phyloP scores from a whole-genome alignment of 192 early-diverging fungal genomes.

The Entomortierella parvispora region DNA sequence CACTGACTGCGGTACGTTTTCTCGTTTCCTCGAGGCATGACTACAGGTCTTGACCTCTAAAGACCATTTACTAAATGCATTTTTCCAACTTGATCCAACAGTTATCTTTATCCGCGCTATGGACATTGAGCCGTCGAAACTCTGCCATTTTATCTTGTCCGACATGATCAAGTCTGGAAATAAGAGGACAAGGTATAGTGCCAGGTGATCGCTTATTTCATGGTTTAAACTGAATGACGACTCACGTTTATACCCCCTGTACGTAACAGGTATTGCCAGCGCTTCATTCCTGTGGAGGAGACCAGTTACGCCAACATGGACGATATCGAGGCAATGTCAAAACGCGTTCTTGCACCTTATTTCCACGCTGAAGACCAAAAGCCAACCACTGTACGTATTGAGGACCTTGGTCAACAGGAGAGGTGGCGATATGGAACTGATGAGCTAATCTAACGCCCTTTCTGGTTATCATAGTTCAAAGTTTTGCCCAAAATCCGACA shows the following conservation, averaged over 20 bases:
- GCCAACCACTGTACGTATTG: constrained; percentile 26
- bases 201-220: too few species aligned
- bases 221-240: not conserved
- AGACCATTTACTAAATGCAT: too few species aligned
- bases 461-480: constrained; percentile 56
- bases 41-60: too few species aligned
- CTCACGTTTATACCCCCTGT: not conserved
- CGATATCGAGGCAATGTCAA: constrained; percentile 57
- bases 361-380: constrained; percentile 54
- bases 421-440: not conserved
- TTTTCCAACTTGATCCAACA: constrained; percentile 16
- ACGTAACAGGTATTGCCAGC: constrained; percentile 49
- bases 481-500: constrained; percentile 68
- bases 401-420: not conserved
- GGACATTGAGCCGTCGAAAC: constrained; percentile 51
- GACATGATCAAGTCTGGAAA: constrained; percentile 46
- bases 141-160: constrained; percentile 45
- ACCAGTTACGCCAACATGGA: constrained; percentile 60
- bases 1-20: constrained; percentile 61
- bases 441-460: not conserved
- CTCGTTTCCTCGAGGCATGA: too few species aligned
- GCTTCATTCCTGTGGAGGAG: constrained; percentile 63
- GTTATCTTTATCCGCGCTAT: constrained; percentile 62
- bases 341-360: constrained; percentile 52
- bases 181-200: constrained; percentile 53